Conservation (phyloP, 2,329 filamentous ascomycete species). For the Colletotrichum tropicicola region DNA sequence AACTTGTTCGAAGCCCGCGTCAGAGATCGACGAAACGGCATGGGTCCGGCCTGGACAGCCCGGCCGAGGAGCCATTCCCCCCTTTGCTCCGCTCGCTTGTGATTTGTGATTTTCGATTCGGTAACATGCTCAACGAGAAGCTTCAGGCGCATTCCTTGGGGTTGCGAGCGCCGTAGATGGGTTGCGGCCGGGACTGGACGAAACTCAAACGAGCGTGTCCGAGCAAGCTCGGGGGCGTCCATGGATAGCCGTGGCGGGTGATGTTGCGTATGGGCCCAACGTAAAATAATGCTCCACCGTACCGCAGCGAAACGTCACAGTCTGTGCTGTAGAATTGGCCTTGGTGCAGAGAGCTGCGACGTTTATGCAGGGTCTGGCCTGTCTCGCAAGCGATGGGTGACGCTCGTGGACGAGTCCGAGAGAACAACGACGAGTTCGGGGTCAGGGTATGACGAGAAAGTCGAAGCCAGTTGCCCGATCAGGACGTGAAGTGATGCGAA, state of each 20-base stretch:
- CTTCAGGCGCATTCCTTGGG: neutral
- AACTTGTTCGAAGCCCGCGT: neutral
- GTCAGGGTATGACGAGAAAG: neutral
- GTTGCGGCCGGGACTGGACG: neutral
- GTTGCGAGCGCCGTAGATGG: neutral
- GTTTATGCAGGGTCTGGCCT: constrained; percentile 1
- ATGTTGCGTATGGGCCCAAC: neutral
- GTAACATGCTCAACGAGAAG: neutral
- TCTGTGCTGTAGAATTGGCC: constrained; percentile 8
- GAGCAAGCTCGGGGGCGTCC: too few relatives aligned
- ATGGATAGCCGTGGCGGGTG: neutral
- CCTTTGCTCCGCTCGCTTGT: neutral
- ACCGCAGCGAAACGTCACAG: constrained; percentile 15
- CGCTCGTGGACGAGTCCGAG: neutral
- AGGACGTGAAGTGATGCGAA: neutral
- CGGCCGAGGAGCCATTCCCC: constrained; percentile 5
- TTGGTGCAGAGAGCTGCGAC: neutral
- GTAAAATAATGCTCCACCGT: neutral
- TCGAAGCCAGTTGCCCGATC: neutral
- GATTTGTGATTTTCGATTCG: constrained; percentile 10
- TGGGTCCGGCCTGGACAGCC: neutral
- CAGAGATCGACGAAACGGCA: constrained; percentile 24
- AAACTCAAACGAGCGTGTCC: constrained; percentile 14
- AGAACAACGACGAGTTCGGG: neutral
- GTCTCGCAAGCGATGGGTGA: neutral